Evolutionary conservation across 2,329 filamentous ascomycete species (phyloP).

Genomic region (Alternaria sp.): DNA sequence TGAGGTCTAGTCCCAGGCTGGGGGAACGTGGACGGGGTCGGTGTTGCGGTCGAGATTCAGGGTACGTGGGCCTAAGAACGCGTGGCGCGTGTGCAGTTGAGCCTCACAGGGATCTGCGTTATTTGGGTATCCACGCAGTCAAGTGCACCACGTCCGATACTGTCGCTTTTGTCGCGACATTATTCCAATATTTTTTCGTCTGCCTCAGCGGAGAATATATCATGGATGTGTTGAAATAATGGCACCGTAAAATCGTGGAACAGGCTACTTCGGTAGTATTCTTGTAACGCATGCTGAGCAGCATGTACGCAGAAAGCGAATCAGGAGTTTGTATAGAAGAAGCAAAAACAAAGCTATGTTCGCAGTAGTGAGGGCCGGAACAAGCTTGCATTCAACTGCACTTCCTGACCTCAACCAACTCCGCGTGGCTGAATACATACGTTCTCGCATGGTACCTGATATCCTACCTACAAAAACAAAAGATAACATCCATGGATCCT

Average conservation of each 20-base stretch:
- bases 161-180: background rate
- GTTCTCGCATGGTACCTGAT: background rate
- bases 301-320: background rate
- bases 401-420: background rate
- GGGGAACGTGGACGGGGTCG: constrained; percentile 1
- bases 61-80: constrained; percentile 20
- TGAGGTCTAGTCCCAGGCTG: background rate
- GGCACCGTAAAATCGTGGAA: background rate
- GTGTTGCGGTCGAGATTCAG: constrained; percentile 21
- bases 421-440: background rate
- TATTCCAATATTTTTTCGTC: background rate
- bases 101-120: constrained; percentile 11
- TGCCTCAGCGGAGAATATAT: background rate
- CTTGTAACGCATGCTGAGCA: background rate
- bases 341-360: background rate
- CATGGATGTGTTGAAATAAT: background rate
- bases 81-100: constrained; percentile 24
- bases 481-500: too few species aligned
- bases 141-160: background rate
- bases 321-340: background rate
- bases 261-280: background rate
- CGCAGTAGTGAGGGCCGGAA: background rate
- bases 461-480: too few species aligned
- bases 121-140: background rate
- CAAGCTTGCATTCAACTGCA: background rate